Evolutionary conservation across 495 filamentous ascomycete genomes (phyloP), one percentile per base, ranked within the genome.

Genomic region (Physcia stellaris): DNA sequence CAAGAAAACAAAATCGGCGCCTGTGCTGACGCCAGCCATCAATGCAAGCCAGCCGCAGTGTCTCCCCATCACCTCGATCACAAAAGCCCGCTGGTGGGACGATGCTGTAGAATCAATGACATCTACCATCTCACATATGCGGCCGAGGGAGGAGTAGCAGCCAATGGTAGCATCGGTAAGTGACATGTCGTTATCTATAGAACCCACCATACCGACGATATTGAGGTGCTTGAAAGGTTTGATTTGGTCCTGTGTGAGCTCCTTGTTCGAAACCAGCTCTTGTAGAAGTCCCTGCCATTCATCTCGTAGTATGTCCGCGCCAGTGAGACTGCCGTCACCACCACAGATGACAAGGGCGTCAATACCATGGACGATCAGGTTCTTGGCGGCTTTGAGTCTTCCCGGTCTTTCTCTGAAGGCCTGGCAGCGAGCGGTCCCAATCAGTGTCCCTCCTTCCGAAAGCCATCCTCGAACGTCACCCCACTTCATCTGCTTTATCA

Each of bases 11-110:
- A 92, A 99, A 59, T 99, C 92, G 4, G 92, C 88, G 20, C 90
- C 92, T 2, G 85, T 93, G 42, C 83, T 86, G 36, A 96, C 85
- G 42, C 86, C 90, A 10, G 92, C 81, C 86, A 95, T 95, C 32
- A 99, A 66, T 30, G 90, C 92, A 35, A 99, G 65, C 92, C 92
- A 99, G 28, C 92, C 92, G 52, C 92, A 99, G 61, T 96, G 88
- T 40, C 92, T 74, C n/a, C 92, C 92, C 92, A 99, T 99, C 33
- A 96, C 92, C 57, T 96, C 92, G 49, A 99, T 80, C 21, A 99
- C 88, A 58, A 99, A 99, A 27, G 92, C 92, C 47, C 92, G 68
- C 40, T 94, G 93, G 61, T 96, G 92, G n/a, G 85, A 94, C 26
- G 77, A 84, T 5, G 92, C 92, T 2, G 92, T 99, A 23, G 90